Evolutionary conservation across 192 early-diverging fungal genomes (phyloP), one percentile per base, ranked within the genome.

Genomic region (Entomortierella beljakovae): DNA sequence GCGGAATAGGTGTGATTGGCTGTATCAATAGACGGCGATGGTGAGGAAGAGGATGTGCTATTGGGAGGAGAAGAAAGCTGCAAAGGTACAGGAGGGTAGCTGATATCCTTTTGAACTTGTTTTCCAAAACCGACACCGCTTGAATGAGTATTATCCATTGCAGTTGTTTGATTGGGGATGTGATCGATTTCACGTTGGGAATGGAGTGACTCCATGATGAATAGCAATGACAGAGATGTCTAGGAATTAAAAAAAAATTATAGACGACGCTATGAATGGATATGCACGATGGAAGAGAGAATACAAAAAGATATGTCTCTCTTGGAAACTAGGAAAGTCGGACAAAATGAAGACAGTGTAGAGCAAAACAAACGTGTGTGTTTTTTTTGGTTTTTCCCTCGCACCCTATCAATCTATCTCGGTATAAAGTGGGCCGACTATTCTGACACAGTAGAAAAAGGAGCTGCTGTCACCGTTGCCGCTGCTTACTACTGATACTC

Each of bases 201-300:
- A 18, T n/a, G 6, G 38, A 42, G n/a, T 28, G 57, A 59, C 26
- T 59, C 57, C 57, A 38, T 59, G 57, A 59, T 59, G 34, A 28
- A 32, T 35, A 42, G 10, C 37, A 59, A 22, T 22, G 38, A n/a
- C 20, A n/a, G 37, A 26, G 38, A 25, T 16, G 54, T 31, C 22
- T 31, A 32, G 55, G 31, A 33, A 33, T 13, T 46, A n/a, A n/a
- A n/a, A n/a, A n/a, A n/a, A n/a, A n/a, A n/a, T n/a, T n/a, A n/a
- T n/a, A n/a, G n/a, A n/a, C n/a, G n/a, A n/a, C n/a, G n/a, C n/a
- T n/a, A n/a, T n/a, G n/a, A n/a, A n/a, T n/a, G n/a, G n/a, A n/a
- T n/a, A n/a, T n/a, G n/a, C n/a, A n/a, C n/a, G n/a, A n/a, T n/a
- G n/a, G n/a, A n/a, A n/a, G n/a, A n/a, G n/a, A n/a, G n/a, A n/a